phyloP scores from a whole-genome alignment of 2,329 filamentous ascomycete genomes.

The Botrytis medusae region DNA sequence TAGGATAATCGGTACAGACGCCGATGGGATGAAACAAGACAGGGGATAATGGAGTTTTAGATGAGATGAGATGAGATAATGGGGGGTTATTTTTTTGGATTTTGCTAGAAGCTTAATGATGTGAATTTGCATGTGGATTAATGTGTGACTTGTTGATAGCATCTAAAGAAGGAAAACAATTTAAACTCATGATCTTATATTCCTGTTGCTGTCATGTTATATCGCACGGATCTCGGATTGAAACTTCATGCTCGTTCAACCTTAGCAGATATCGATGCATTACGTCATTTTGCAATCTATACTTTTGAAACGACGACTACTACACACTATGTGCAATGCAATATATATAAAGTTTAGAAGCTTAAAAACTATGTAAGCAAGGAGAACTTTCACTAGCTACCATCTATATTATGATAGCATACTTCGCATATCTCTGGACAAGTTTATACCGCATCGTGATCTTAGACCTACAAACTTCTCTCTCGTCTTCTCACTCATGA shows the following conservation, averaged over 20 bases:
- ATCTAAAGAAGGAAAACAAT: not conserved
- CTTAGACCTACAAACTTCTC: not conserved
- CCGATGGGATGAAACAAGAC: conserved; percentile 10
- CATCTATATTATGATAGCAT: not conserved
- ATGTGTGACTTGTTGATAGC: not conserved
- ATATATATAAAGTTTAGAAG: not conserved
- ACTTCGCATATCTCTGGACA: not conserved
- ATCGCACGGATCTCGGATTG: not conserved
- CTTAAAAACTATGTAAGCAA: not conserved
- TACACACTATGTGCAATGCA: not conserved
- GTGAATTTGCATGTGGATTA: not conserved
- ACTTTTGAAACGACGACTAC: not conserved
- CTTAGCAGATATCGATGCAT: too few relatives aligned
- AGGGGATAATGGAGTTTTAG: not conserved
- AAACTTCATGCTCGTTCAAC: not conserved
- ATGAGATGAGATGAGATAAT: conserved; percentile 4
- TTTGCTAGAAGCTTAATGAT: not conserved
- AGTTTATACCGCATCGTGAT: not conserved
- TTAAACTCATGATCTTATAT: not conserved
- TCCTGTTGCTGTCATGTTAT: not conserved
- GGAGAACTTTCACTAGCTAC: not conserved
- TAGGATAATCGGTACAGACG: conserved; percentile 11
- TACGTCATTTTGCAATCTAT: not conserved
- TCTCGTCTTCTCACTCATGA: not conserved
- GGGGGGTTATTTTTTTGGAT: not conserved